Base-by-base conservation (phyloP, 306 rosid species). In the Vicia sativa region DNA sequence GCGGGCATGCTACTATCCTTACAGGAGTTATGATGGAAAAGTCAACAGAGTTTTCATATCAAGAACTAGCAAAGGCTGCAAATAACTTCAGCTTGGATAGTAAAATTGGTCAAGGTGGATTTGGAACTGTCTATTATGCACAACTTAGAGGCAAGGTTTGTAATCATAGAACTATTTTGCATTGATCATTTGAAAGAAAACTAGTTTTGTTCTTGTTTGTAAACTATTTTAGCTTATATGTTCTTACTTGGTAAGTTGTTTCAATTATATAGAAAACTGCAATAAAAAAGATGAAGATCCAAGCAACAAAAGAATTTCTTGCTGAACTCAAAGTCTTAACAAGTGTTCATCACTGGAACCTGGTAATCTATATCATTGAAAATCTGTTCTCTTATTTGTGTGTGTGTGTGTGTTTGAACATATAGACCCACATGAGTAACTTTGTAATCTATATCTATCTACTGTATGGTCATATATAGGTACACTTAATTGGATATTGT, bases 401-500 rank as follows among this genome's bases (percentile, higher is more conserved):
- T 34, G 38, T 7, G 37, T 7, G 38, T 1, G 1, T 34, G 38
- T 7, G 9, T 34, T 34, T 34, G 38, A 34, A 34, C 38, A 34
- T 34, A 34, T 1, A 34, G 38, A 34, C 1, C 23, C 23, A 21
- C 23, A 21, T 21, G 23, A 1, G 38, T 34, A 34, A 34, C 2
- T 34, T 34, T 0, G 38, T 5, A 34, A 34, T 34, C 7, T 34
- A 1, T 34, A 34, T 34, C 38, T 31, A 31, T 31, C 35, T 31
- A 31, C 8, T 31, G 35, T 31, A 31, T 31, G 35, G 6, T 4
- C 19, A 13, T 1, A 13, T 1, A 44, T n/a, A 52, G 98, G 98
- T 92, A 83, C 90, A 91, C 39, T 80, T 92, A 86, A 92, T 92
- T 29, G 96, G 98, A 50, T 92, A 90, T 72, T 92, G 98, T 35